A percentile compares a stretch with the other conserved stretches of the same genome.
Conservation (phyloP, 805 yeast species). For the Lipomyces lipofer region DNA sequence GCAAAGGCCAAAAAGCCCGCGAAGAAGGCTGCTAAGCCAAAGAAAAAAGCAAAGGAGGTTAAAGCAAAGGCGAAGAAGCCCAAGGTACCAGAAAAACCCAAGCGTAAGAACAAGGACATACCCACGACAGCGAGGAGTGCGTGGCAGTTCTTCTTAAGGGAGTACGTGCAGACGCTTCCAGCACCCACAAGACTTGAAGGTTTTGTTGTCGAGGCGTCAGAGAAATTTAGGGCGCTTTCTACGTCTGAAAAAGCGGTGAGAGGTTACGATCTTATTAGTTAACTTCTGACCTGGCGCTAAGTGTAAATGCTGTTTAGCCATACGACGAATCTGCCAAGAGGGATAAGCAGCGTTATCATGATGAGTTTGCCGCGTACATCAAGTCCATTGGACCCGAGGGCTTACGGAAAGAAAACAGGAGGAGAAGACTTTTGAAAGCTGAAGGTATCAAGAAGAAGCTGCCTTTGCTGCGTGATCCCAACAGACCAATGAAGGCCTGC, state of each 20-base stretch:
- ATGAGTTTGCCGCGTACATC: conserved; percentile 16
- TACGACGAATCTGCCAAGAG: conserved; percentile 1
- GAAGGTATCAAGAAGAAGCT: not conserved
- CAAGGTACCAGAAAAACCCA: not conserved
- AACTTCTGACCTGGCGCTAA: not conserved
- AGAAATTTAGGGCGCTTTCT: conserved; percentile 2
- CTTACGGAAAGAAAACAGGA: conserved; percentile 14
- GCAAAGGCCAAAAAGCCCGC: not conserved
- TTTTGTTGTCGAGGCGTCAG: not conserved
- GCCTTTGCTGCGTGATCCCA: conserved; percentile 12
- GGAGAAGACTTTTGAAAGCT: conserved; percentile 9
- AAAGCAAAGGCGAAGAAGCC: conserved; percentile 1
- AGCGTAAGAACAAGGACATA: not conserved
- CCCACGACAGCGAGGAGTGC: not conserved
- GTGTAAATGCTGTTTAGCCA: not conserved
- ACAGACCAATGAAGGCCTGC: conserved; percentile 13
- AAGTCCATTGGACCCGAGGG: conserved; percentile 6
- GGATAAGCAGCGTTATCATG: conserved; percentile 17
- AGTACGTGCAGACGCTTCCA: not conserved
- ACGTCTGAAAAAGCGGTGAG: conserved; percentile 14
- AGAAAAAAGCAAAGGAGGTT: conserved; percentile 5
- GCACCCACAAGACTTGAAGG: not conserved
- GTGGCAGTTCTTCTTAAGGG: conserved; percentile 7
- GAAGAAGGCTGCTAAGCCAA: conserved; percentile 3
- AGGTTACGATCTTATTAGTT: not conserved